Conservation (phyloP, 2,329 filamentous ascomycete genomes). For the Phoma sp. region DNA sequence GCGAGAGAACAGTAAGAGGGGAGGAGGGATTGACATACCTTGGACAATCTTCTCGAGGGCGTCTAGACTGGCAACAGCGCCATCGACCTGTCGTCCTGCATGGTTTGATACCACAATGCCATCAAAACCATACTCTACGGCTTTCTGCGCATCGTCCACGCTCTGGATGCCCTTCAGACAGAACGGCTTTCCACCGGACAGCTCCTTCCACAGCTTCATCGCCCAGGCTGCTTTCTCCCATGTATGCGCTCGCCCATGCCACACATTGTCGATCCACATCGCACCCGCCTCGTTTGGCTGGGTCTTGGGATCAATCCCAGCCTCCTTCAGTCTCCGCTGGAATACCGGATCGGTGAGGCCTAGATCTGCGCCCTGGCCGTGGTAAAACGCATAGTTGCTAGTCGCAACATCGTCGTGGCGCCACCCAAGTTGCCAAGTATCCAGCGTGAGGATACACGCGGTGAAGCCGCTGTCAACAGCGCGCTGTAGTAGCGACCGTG, state of each 20-base stretch:
- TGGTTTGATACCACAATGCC: slow-evolving; percentile 75
- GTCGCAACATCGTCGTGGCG: slow-evolving; percentile 63
- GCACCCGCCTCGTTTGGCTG: slow-evolving; percentile 61
- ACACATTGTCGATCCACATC: slow-evolving; percentile 69
- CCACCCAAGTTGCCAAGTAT: slow-evolving; percentile 70
- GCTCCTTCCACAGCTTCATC: slow-evolving; percentile 61
- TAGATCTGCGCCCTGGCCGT: slow-evolving; percentile 64
- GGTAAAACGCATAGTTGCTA: slow-evolving; percentile 68
- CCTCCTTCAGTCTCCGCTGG: slow-evolving; percentile 57
- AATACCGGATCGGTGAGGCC: slow-evolving; percentile 67
- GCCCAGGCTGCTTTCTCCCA: slow-evolving; percentile 73
- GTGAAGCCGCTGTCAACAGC: slow-evolving; percentile 62
- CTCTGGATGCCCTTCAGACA: slow-evolving; percentile 74
- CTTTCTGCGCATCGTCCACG: slow-evolving; percentile 65
- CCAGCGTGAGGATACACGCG: slow-evolving; percentile 65
- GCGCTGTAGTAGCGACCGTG: slow-evolving; percentile 61
- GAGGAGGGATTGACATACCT: slow-evolving; percentile 38
- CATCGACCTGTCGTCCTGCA: slow-evolving; percentile 70
- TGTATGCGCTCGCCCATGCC: slow-evolving; percentile 67
- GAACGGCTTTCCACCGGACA: slow-evolving; percentile 63
- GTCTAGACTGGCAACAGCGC: slow-evolving; percentile 64
- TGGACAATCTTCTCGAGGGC: slow-evolving; percentile 64
- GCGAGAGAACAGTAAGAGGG: too few species aligned
- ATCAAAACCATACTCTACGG: slow-evolving; percentile 66
- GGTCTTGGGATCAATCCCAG: slow-evolving; percentile 59